Conservation (phyloP, 768 basidiomycete genomes). For the Macrolepiota dolichaula region DNA sequence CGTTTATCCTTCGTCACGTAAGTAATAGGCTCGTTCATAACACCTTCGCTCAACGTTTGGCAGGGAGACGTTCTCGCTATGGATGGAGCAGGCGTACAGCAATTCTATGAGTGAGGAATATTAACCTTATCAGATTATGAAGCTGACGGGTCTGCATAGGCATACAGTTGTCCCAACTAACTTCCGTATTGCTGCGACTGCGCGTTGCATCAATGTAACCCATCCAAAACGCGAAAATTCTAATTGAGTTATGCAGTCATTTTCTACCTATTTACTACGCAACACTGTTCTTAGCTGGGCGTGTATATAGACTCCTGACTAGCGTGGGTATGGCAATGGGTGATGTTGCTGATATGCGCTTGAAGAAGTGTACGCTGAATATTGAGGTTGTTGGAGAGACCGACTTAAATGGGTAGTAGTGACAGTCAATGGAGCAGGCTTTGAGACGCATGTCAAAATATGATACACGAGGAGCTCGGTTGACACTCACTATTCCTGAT, state of each 20-base stretch:
- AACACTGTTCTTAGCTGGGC: background rate
- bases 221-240: constrained; percentile 13
- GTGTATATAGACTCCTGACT: constrained; percentile 6
- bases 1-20: constrained; percentile 67
- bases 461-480: background rate
- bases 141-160: constrained; percentile 30
- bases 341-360: constrained; percentile 21
- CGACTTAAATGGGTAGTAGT: background rate
- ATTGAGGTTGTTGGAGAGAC: constrained; percentile 10
- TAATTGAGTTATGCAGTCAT: constrained; percentile 6
- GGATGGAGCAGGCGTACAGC: constrained; percentile 68
- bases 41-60: background rate
- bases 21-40: constrained; percentile 16
- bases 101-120: constrained; percentile 61
- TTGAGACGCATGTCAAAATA: background rate
- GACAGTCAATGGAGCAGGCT: constrained; percentile 1
- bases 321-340: constrained; percentile 23
- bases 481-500: constrained; percentile 11
- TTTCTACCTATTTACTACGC: constrained; percentile 3
- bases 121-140: background rate
- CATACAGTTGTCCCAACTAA: constrained; percentile 74
- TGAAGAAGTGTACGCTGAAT: constrained; percentile 6
- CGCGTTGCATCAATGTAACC: constrained; percentile 51
- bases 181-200: constrained; percentile 80
- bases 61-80: constrained; percentile 79